Base-by-base conservation (phyloP, 2,329 filamentous ascomycete species). In the Pestalotiopsis fici region DNA sequence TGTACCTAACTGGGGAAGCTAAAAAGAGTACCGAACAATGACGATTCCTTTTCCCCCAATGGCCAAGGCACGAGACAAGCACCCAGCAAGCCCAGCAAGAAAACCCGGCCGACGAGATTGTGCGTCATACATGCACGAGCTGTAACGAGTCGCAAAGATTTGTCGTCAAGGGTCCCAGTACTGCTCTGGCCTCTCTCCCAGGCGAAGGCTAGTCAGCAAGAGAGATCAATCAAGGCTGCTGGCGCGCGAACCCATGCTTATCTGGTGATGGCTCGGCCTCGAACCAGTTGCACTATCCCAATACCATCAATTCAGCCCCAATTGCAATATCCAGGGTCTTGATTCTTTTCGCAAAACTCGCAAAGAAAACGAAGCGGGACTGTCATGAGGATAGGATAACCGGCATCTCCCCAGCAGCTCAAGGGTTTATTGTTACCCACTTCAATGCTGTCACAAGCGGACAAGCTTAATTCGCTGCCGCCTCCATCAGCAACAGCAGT, bases 101-200 rank as follows among this genome's bases (percentile, higher is more conserved):
- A 47, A 50, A 50, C 43, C 57, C 57, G 31, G 57, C 27, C 27
- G 37, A 60, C 57, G 55, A 23, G 18, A 27, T 35, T 12, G 21
- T 60, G 57, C 57, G 57, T 60, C 57, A 60, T 60, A 60, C 57
- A 60, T 60, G 27, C 57, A 35, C 57, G 21, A 27, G 55, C 55
- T 31, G 55, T 27, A 31, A 57, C 23, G 23, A 60, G 27, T 60
- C 31, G 28, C 57, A 37, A 21, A 60, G 57, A 31, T n/a, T 50
- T 21, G 43, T 50, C 43, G 43, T 50, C 43, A 50, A 50, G 43
- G 43, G 43, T 15, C 18, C 43, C 43, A n/a, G n/a, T n/a, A n/a
- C n/a, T n/a, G n/a, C n/a, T n/a, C n/a, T n/a, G n/a, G n/a, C n/a
- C n/a, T 50, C 43, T 21, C 18, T 35, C 31, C 11, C 31, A 6